Conservation (phyloP, 345 rosid species). For the Lenwebbia sp. region DNA sequence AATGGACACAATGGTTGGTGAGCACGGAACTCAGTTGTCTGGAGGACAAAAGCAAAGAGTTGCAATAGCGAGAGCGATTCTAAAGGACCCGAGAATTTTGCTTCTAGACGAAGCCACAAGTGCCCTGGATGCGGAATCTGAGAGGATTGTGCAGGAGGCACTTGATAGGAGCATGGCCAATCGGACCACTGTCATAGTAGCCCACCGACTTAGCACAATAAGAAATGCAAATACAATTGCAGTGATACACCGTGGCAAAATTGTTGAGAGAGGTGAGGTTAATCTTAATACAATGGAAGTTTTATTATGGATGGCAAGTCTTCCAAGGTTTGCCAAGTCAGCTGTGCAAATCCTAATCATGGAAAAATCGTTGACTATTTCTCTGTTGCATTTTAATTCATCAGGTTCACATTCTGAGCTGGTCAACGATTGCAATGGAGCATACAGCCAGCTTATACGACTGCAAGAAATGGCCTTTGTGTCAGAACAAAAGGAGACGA, state of each 20-base stretch:
- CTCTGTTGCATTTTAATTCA: neutral
- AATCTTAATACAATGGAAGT: neutral
- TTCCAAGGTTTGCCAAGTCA: neutral
- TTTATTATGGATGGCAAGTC: neutral
- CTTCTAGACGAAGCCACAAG: slow-evolving; percentile 44
- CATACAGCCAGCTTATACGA: slow-evolving; percentile 24
- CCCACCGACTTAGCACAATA: slow-evolving; percentile 32
- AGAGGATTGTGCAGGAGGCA: slow-evolving; percentile 36
- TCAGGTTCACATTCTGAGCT: slow-evolving; percentile 29
- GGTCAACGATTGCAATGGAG: slow-evolving; percentile 24
- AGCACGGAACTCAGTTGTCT: slow-evolving; percentile 43
- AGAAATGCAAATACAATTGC: slow-evolving; percentile 22
- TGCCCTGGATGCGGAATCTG: slow-evolving; percentile 39
- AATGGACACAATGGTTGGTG: slow-evolving; percentile 37
- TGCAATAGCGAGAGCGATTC: slow-evolving; percentile 37
- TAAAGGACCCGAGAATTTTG: slow-evolving; percentile 29
- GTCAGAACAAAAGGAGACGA: neutral
- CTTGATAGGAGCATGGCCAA: slow-evolving; percentile 26
- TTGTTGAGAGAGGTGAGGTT: slow-evolving; percentile 47
- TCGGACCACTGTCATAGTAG: slow-evolving; percentile 28
- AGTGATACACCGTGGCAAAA: slow-evolving; percentile 24
- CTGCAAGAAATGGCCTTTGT: slow-evolving; percentile 20
- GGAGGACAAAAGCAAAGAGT: slow-evolving; percentile 51
- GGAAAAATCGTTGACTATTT: neutral
- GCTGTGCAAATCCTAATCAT: neutral